phyloP scores from a whole-genome alignment of 169 alveolate genomes.

The Sarcocystis neurona region DNA sequence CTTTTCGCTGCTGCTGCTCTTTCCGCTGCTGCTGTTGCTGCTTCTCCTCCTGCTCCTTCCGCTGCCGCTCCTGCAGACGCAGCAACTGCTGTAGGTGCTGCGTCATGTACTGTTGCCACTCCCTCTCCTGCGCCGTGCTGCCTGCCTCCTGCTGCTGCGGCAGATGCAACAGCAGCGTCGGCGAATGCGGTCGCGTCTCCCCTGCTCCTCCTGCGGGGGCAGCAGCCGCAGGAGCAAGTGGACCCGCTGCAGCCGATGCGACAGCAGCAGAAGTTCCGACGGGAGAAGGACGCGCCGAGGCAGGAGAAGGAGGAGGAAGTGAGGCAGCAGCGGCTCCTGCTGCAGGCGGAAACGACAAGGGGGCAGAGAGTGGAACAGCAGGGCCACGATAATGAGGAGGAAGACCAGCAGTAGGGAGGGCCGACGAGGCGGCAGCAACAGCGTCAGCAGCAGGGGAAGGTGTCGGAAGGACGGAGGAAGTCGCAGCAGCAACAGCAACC shows the following conservation, averaged over 20 bases:
- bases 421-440: too few species aligned
- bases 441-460: too few species aligned
- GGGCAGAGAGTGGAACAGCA: too few species aligned
- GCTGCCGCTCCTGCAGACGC: background rate
- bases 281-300: too few species aligned
- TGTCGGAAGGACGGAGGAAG: constrained; percentile 31
- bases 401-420: too few species aligned
- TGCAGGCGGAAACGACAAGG: too few species aligned
- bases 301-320: too few species aligned
- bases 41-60: background rate
- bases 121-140: background rate
- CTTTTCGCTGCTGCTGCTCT: background rate
- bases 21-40: constrained; percentile 11
- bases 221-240: too few species aligned
- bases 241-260: too few species aligned
- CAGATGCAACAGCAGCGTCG: background rate
- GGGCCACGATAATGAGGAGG: too few species aligned
- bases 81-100: background rate
- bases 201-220: background rate
- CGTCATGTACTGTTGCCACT: background rate
- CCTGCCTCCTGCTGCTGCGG: background rate
- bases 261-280: too few species aligned
- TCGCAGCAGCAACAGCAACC: constrained; percentile 18
- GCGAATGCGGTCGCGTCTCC: background rate
- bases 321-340: constrained; percentile 45